phyloP scores from a whole-genome alignment of 257 asterid genomes.

The Solanum lignicaule region DNA sequence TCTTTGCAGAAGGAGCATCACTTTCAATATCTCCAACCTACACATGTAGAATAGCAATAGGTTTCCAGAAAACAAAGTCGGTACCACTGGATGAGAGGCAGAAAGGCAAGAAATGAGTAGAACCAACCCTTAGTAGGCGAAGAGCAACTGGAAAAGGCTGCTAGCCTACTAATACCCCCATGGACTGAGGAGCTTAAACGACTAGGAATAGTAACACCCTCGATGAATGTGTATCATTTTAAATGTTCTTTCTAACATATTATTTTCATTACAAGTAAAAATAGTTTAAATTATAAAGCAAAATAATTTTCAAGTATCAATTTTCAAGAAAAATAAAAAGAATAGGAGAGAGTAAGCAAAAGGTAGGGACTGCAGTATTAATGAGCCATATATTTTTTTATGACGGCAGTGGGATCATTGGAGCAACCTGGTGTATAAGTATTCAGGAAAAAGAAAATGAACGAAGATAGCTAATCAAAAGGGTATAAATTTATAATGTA shows the following conservation, averaged over 20 bases:
- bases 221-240: background rate
- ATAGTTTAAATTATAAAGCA: background rate
- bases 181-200: background rate
- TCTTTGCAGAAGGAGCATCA: constrained; percentile 64
- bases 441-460: background rate
- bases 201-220: background rate
- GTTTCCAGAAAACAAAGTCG: background rate
- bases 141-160: background rate
- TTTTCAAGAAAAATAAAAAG: background rate
- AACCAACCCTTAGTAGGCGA: background rate
- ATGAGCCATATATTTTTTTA: background rate
- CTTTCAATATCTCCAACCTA: constrained; percentile 92
- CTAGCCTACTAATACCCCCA: background rate
- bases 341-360: background rate
- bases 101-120: background rate
- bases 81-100: background rate
- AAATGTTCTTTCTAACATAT: background rate
- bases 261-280: background rate
- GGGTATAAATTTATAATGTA: background rate
- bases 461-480: background rate
- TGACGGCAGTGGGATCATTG: background rate
- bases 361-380: background rate
- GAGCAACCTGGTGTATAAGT: background rate
- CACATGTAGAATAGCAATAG: constrained; percentile 7
- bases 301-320: background rate